phyloP scores from a whole-genome alignment of 2,329 filamentous ascomycete genomes.

The Curvularia verruculosa region DNA sequence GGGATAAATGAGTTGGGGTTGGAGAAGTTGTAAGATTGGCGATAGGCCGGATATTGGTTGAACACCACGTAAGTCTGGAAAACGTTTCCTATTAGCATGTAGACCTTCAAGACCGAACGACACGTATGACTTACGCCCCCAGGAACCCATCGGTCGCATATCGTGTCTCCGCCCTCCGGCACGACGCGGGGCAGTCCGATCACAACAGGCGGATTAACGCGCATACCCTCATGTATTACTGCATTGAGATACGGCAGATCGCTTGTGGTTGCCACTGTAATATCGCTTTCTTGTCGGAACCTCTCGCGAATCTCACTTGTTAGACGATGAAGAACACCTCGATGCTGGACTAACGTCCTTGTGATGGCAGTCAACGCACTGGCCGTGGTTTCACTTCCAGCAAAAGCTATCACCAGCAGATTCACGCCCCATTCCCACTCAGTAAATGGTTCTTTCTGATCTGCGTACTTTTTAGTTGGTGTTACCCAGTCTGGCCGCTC shows the following conservation, averaged over 20 bases:
- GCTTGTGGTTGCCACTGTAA: conserved; percentile 26
- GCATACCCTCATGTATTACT: conserved; percentile 49
- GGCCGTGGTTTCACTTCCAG: conserved; percentile 54
- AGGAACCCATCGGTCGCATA: conserved; percentile 33
- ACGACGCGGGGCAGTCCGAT: conserved; percentile 29
- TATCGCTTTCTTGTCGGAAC: conserved; percentile 33
- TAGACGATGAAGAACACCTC: conserved; percentile 32
- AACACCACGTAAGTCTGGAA: conserved; percentile 36
- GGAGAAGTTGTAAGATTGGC: conserved; percentile 36
- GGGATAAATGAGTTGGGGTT: conserved; percentile 42
- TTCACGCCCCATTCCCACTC: conserved; percentile 49
- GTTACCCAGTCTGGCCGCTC: conserved; percentile 40
- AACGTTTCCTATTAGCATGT: not conserved
- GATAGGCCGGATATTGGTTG: conserved; percentile 38
- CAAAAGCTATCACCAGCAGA: conserved; percentile 48
- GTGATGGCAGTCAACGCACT: conserved; percentile 47
- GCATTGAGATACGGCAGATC: conserved; percentile 37
- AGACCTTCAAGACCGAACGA: no score
- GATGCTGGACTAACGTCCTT: conserved; percentile 42
- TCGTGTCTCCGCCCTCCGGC: conserved; percentile 29
- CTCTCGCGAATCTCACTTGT: conserved; percentile 31
- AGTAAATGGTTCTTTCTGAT: conserved; percentile 25
- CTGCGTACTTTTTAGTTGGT: conserved; percentile 31
- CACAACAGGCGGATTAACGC: conserved; percentile 33
- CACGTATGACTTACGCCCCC: conserved; percentile 22